Evolutionary conservation across 169 alveolate species (phyloP).

Genomic region (Sarcocystis neurona): DNA sequence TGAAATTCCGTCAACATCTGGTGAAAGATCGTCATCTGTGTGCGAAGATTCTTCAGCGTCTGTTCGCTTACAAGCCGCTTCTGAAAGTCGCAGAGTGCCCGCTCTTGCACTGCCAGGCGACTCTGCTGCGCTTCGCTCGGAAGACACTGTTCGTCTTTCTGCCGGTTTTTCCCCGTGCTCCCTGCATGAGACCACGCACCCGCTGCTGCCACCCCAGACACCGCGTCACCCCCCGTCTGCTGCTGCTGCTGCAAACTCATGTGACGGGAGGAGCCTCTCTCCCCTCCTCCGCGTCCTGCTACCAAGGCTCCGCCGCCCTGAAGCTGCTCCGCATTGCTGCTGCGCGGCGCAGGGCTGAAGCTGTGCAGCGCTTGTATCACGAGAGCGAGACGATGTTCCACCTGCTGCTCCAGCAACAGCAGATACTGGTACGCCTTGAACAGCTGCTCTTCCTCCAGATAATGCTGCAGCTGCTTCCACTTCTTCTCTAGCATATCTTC

Average conservation of each 20-base stretch:
- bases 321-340: not conserved
- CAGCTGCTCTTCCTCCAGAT: constrained; percentile 36
- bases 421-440: constrained; percentile 27
- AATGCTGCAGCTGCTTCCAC: constrained; percentile 19
- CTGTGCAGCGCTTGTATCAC: not conserved
- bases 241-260: too few relatives aligned
- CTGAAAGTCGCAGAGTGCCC: not conserved
- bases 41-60: not conserved
- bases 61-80: not conserved
- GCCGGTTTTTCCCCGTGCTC: not conserved
- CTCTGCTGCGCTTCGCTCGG: too few relatives aligned
- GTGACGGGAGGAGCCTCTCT: not conserved
- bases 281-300: not conserved
- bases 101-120: not conserved
- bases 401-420: constrained; percentile 21
- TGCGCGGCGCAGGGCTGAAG: not conserved
- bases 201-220: not conserved
- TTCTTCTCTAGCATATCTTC: constrained; percentile 18
- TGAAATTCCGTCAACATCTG: constrained; percentile 3
- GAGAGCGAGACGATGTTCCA: not conserved
- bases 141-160: too few relatives aligned
- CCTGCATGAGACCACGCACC: not conserved
- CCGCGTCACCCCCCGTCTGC: not conserved
- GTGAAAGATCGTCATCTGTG: not conserved
- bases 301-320: not conserved